These are phyloP conservation scores for Hysterium pulicare DNA, from an alignment of 2,329 filamentous ascomycete species.

Conservation along the genomic window DNA sequence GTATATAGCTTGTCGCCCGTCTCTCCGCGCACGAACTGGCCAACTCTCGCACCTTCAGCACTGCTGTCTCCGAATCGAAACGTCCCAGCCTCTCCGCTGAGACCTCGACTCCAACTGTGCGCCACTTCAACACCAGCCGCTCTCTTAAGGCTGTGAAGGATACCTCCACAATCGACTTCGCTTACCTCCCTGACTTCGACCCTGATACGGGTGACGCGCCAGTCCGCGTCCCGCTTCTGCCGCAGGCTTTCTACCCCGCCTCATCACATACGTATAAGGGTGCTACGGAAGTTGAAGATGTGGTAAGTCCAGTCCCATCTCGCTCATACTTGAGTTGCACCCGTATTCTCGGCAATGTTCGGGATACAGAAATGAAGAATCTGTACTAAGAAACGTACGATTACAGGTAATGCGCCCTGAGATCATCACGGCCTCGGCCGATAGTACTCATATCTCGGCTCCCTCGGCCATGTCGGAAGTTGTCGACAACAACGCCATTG, in stretches of 20 bases:
- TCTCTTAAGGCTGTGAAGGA: slow-evolving; percentile 56
- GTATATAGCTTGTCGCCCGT: slow-evolving; percentile 48
- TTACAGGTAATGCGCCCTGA: slow-evolving; percentile 54
- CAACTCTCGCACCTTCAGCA: slow-evolving; percentile 53
- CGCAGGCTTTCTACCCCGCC: slow-evolving; percentile 16
- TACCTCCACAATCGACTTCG: slow-evolving; percentile 61
- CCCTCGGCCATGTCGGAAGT: slow-evolving; percentile 58
- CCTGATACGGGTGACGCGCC: slow-evolving; percentile 38
- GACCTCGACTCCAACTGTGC: slow-evolving; percentile 33
- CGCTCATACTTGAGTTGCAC: too few relatives aligned
- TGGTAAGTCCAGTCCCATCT: slow-evolving; percentile 10
- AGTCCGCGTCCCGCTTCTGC: slow-evolving; percentile 51
- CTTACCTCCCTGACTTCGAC: slow-evolving; percentile 55
- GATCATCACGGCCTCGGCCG: slow-evolving; percentile 53
- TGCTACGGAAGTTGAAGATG: slow-evolving; percentile 23
- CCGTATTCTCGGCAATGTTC: too few relatives aligned
- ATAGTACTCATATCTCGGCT: slow-evolving; percentile 45
- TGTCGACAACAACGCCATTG: slow-evolving; percentile 53
- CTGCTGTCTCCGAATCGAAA: slow-evolving; percentile 49
- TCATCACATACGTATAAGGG: slow-evolving; percentile 3
- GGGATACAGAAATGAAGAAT: too few relatives aligned
- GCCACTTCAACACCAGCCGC: slow-evolving; percentile 62
- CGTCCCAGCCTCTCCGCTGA: slow-evolving; percentile 33
- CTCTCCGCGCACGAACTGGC: slow-evolving; percentile 53
- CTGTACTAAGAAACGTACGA: too few relatives aligned